Evolutionary conservation across 768 basidiomycete genomes (phyloP).

Genomic region (Butyriboletus loyo): DNA sequence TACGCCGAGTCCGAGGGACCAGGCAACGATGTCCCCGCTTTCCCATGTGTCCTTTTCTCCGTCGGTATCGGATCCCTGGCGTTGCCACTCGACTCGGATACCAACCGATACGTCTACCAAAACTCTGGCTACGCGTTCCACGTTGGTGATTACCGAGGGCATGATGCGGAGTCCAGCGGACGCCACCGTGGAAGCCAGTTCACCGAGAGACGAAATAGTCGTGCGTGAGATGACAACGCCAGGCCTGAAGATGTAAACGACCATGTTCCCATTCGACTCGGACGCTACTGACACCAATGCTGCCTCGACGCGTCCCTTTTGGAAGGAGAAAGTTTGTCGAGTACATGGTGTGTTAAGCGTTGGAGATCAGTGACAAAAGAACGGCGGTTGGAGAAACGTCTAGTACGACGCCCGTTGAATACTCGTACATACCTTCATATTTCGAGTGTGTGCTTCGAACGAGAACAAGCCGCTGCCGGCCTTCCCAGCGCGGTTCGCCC

Average conservation of each 20-base stretch:
- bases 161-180: conserved; percentile 18
- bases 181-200: conserved; percentile 16
- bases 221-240: conserved; percentile 14
- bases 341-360: no score
- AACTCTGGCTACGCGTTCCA: conserved; percentile 19
- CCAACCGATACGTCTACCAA: conserved; percentile 28
- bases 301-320: conserved; percentile 28
- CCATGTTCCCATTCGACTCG: conserved; percentile 9
- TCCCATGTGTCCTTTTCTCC: conserved; percentile 26
- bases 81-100: conserved; percentile 26
- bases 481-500: conserved; percentile 16
- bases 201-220: conserved; percentile 13
- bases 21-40: conserved; percentile 26
- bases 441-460: conserved; percentile 18
- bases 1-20: conserved; percentile 22
- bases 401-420: no score
- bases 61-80: conserved; percentile 6
- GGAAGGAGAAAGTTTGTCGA: no score
- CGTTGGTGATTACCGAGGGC: conserved; percentile 21
- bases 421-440: conserved; percentile 27
- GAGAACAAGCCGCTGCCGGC: conserved; percentile 12
- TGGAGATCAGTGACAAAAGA: no score
- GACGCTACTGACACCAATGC: conserved; percentile 14
- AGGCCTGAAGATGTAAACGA: conserved; percentile 21
- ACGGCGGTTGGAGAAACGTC: no score